These are phyloP conservation scores for Phytophthora podocarpi DNA, from an alignment of 352 stramenopile species.

Conservation along the genomic window DNA sequence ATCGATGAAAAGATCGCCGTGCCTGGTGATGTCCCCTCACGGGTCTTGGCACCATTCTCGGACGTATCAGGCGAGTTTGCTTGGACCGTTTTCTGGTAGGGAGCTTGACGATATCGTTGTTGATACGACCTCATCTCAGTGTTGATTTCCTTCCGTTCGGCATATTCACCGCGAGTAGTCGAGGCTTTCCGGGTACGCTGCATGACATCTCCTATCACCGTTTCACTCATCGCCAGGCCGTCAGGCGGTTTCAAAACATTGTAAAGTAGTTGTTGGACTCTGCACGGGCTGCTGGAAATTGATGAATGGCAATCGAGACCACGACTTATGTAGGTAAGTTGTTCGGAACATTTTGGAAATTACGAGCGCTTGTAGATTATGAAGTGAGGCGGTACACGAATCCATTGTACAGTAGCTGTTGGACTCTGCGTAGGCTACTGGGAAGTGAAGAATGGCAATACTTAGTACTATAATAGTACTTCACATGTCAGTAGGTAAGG, in stretches of 20 bases:
- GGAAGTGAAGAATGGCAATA: conserved; percentile 2
- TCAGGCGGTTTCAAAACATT: neutral
- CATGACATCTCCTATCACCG: conserved; percentile 7
- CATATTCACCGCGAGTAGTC: no score
- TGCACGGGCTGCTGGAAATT: no score
- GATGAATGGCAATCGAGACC: no score
- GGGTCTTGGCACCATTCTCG: neutral
- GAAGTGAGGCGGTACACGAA: no score
- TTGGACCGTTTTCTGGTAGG: neutral
- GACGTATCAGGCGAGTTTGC: neutral
- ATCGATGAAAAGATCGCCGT: neutral
- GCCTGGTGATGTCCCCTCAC: neutral
- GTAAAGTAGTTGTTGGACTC: no score
- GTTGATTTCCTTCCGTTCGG: no score
- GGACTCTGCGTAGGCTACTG: neutral
- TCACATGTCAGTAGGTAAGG: no score
- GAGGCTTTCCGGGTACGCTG: neutral
- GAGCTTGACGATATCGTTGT: neutral
- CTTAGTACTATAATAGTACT: no score
- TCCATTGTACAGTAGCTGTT: neutral
- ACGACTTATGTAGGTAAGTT: no score
- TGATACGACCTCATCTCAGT: neutral
- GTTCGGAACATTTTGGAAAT: no score
- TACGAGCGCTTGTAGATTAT: no score
- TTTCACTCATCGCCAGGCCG: neutral